Evolutionary conservation across 2,329 filamentous ascomycete species (phyloP).

Genomic region (Aureobasidium sp.): DNA sequence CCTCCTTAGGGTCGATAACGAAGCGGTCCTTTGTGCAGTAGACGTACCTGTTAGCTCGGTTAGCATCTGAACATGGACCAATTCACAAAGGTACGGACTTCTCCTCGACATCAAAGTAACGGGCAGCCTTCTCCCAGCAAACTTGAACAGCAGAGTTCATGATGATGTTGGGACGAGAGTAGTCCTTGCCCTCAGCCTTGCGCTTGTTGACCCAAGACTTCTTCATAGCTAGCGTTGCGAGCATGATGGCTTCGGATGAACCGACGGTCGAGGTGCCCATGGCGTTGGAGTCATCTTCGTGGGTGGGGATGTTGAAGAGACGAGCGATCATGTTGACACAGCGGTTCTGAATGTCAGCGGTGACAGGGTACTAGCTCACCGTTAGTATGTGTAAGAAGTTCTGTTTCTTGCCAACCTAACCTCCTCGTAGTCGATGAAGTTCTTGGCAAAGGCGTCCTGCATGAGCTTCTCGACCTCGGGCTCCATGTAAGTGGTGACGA

Average conservation of each 20-base stretch:
- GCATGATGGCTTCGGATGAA: constrained; percentile 81
- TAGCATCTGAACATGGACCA: too few relatives aligned
- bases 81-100: constrained; percentile 32
- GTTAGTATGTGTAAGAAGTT: neutral
- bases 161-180: constrained; percentile 76
- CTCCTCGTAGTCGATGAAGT: constrained; percentile 57
- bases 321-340: constrained; percentile 68
- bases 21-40: constrained; percentile 49
- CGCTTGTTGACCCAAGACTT: constrained; percentile 85
- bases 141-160: constrained; percentile 97
- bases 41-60: constrained; percentile 36
- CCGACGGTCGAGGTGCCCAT: constrained; percentile 86
- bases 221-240: constrained; percentile 85
- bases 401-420: too few relatives aligned
- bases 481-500: constrained; percentile 97
- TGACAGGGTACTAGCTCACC: constrained; percentile 30
- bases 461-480: constrained; percentile 95
- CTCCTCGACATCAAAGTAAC: constrained; percentile 69
- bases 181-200: constrained; percentile 71
- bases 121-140: constrained; percentile 77
- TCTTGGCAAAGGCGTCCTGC: constrained; percentile 84
- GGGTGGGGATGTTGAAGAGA: constrained; percentile 70
- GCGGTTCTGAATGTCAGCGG: constrained; percentile 64
- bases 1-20: constrained; percentile 55
- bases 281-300: constrained; percentile 49